Conservation (phyloP, 306 rosid species). For the Cotoneaster glaucophyllus region DNA sequence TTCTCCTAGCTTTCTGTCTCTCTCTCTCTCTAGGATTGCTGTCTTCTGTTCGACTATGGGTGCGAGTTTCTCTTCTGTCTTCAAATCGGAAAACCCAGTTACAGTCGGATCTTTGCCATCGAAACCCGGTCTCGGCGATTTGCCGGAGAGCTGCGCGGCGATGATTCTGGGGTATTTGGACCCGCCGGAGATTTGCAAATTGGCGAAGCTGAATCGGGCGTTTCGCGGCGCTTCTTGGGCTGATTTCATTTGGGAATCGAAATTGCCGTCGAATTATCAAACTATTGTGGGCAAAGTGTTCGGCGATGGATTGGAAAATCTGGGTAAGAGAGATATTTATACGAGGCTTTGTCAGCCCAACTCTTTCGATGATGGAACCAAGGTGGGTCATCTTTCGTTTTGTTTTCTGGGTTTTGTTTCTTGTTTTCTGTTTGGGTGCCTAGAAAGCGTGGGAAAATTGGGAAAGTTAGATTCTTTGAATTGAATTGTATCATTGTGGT, state of each 20-base stretch:
- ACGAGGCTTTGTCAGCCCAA: conserved; percentile 44
- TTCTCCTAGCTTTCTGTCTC: neutral
- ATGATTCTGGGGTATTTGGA: conserved; percentile 49
- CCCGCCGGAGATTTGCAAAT: conserved; percentile 71
- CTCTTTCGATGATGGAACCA: conserved; percentile 57
- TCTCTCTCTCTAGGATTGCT: neutral
- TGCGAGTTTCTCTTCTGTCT: conserved; percentile 30
- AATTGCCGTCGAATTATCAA: conserved; percentile 60
- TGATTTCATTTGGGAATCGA: conserved; percentile 89
- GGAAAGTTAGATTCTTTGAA: neutral
- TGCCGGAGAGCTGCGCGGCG: conserved; percentile 81
- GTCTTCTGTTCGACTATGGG: conserved; percentile 30
- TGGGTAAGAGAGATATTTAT: conserved; percentile 63
- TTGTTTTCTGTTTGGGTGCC: conserved; percentile 2
- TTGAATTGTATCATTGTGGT: neutral
- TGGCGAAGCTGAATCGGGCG: conserved; percentile 64
- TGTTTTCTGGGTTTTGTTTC: neutral
- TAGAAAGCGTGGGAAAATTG: neutral
- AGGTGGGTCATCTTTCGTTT: conserved; percentile 36
- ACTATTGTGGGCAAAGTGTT: conserved; percentile 33
- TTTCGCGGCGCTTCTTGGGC: conserved; percentile 82
- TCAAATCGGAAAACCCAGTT: conserved; percentile 6
- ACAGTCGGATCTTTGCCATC: conserved; percentile 13
- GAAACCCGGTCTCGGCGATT: conserved; percentile 49
- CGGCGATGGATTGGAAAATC: conserved; percentile 26